Base-by-base conservation (phyloP, 1,284 basidiomycete species). In the Erythrobasidium hasegawianum region DNA sequence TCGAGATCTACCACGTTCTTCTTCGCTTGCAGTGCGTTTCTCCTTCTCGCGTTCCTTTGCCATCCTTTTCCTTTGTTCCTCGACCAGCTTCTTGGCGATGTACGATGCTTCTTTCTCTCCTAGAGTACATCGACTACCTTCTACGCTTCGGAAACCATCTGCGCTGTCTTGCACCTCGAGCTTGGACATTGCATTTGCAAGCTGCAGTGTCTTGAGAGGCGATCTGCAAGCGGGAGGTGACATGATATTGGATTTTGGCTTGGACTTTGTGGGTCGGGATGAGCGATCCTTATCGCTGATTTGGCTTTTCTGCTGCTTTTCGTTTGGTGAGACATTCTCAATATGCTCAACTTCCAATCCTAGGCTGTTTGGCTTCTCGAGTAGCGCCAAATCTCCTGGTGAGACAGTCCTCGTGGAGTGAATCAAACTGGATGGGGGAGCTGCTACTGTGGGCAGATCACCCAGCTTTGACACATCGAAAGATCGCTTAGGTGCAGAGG, bases 41-140 rank as follows among this genome's bases (percentile, higher is more conserved):
- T 65, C 54, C 24, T 33, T 43, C 55, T 57, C 38, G 1, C 62
- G 54, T 26, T 65, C 62, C 45, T 65, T 65, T 18, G 47, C 54
- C 62, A 50, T 39, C 2, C 62, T 55, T 18, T 50, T 65, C n/a
- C 43, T 47, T 33, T 65, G 62, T 24, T 65, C 62, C 38, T 65
- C 62, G 7, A 41, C 54, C 16, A 65, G 56, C 20, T 53, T 49
- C 18, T 41, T 47, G 3, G 47, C 56, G 26, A 65, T 65, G 47
- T 65, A 65, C 24, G 33, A 49, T 11, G 62, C 62, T 29, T 65
- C 62, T 24, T 26, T 22, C 39, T 43, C 50, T 38, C 62, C 62
- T 5, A 65, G 56, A 1, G 55, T 58, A 22, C 58, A 65, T 8
- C 55, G 26, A 24, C 50, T 49, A 18, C 50, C 62, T 22, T 65